Evolutionary conservation across 495 filamentous ascomycete species (phyloP), one percentile per base, ranked within the genome.

Genomic region (Cercophora newfieldiana): DNA sequence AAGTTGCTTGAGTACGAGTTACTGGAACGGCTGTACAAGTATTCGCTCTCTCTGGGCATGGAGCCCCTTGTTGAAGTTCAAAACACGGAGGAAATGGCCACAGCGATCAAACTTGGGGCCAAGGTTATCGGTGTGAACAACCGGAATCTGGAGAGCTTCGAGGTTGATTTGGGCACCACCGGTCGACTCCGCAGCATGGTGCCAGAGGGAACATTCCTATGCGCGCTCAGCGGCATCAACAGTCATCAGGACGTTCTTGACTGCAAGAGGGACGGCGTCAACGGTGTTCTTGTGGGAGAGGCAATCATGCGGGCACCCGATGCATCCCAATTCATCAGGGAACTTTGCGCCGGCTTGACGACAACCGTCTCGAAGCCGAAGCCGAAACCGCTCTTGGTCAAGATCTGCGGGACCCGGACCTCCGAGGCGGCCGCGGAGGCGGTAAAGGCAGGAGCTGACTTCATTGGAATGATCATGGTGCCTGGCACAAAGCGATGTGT

Each of bases 111-210:
- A 26, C 82, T 99, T 8, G 96, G 95, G 18, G 84, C 95, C n/a
- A 89, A 93, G 75, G 93, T 96, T 25, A 97, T 99, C 71, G 95
- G 95, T 8, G 95, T 99, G 70, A 99, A 99, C 78, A 99, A 99
- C 77, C 85, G 95, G 48, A 94, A 99, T 71, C 84, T 99, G 7
- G 93, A 93, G 61, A 97, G 86, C 73, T 99, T 99, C 64, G 93
- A 97, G 72, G 95, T 99, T 18, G 95, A 99, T 72, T 86, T 98
- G 10, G 90, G 92, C 54, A 99, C 96, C 7, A 98, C 95, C 0
- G 94, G 91, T 71, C 87, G 96, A 2, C 81, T 99, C 28, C 92
- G 97, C 77, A 89, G 88, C 65, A 88, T 92, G 74, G 92, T 97
- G 2, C 87, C 92, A 12, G 83, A 88, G 64, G 91, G 86, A 51